Conservation (phyloP, 257 asterid genomes). For the Ballota nigra region DNA sequence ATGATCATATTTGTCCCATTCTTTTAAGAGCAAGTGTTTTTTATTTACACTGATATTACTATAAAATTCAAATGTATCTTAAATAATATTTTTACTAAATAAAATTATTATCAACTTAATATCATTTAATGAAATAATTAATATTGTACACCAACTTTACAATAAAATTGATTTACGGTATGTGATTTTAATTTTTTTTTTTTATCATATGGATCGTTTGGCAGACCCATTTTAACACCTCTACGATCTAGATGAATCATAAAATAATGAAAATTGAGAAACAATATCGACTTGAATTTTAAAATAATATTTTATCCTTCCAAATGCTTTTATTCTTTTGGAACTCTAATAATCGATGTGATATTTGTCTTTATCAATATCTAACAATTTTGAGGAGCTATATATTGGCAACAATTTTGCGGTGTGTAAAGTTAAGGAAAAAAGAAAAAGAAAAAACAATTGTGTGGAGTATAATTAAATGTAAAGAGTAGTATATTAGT, state of each 20-base stretch:
- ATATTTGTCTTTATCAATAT: slow-evolving; percentile 17
- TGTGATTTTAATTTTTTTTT: too few relatives aligned
- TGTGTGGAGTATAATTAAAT: slow-evolving; percentile 13
- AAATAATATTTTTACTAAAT: too few relatives aligned
- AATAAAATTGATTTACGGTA: too few relatives aligned
- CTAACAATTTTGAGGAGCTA: slow-evolving; percentile 6
- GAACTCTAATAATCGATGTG: not conserved
- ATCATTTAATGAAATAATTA: too few relatives aligned
- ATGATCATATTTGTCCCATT: too few relatives aligned
- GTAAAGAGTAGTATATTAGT: too few relatives aligned
- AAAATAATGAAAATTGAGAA: not conserved
- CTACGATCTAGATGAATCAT: too few relatives aligned
- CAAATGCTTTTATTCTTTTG: not conserved
- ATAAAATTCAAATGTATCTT: too few relatives aligned
- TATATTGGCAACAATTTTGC: not conserved
- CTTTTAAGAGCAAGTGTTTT: too few relatives aligned
- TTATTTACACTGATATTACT: too few relatives aligned
- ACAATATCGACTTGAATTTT: not conserved
- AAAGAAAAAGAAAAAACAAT: not conserved
- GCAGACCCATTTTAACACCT: not conserved
- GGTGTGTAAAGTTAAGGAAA: not conserved
- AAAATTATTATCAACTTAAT: too few relatives aligned
- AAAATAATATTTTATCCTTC: not conserved
- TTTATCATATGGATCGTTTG: not conserved
- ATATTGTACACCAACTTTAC: too few relatives aligned